Evolutionary conservation across 352 stramenopile genomes (phyloP).

Genomic region (Globisporangium megalacanthum): DNA sequence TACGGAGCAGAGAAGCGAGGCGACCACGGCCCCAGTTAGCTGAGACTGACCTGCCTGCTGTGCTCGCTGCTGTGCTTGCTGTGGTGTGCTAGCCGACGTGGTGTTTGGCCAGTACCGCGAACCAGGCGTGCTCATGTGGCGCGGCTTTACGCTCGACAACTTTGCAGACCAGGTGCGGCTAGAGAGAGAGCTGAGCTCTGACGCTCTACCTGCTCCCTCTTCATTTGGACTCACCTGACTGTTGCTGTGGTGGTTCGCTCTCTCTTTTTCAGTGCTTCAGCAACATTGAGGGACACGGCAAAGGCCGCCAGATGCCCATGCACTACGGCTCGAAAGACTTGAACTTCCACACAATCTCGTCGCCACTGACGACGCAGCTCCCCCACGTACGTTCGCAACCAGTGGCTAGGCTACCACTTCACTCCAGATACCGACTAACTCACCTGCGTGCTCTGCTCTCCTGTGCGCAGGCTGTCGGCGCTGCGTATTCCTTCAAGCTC

Average conservation of each 20-base stretch:
- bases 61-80: background rate
- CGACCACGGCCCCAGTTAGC: too few species aligned
- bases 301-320: constrained; percentile 97
- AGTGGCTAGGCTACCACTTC: too few species aligned
- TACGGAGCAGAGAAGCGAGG: too few species aligned
- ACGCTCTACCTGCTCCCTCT: background rate
- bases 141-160: constrained; percentile 95
- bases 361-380: constrained; percentile 96
- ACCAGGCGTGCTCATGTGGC: constrained; percentile 97
- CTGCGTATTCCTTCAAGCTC: constrained; percentile 95
- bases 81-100: constrained; percentile 64
- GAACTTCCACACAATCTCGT: constrained; percentile 98
- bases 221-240: background rate
- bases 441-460: background rate
- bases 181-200: too few species aligned
- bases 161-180: constrained; percentile 91
- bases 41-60: background rate
- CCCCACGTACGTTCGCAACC: constrained; percentile 59
- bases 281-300: constrained; percentile 94
- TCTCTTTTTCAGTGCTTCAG: constrained; percentile 81
- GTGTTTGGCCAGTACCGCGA: constrained; percentile 98
- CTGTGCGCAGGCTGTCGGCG: constrained; percentile 88
- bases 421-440: background rate
- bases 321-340: constrained; percentile 95
- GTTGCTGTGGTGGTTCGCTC: background rate